Percentiles rank a stretch among this genome's conserved stretches.
These are phyloP conservation scores for Nissolia schottii DNA, from an alignment of 306 rosid genomes.

Conservation along the genomic window DNA sequence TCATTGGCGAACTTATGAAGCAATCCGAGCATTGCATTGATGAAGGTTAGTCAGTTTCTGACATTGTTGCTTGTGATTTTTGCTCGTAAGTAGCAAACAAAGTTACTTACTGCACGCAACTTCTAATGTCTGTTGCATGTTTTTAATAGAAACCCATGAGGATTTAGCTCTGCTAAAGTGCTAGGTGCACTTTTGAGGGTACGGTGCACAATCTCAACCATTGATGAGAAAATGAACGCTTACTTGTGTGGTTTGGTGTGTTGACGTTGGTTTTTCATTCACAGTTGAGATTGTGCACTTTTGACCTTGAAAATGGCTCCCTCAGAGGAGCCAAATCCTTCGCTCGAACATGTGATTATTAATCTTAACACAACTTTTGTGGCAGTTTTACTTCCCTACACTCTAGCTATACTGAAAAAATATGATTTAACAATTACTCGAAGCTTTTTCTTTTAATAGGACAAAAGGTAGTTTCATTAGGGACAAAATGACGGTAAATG, in stretches of 20 bases:
- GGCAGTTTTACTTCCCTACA: background rate
- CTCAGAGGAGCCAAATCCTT: background rate
- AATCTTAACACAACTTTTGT: background rate
- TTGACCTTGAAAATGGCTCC: background rate
- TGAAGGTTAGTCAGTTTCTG: conserved; percentile 55
- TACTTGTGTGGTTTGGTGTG: background rate
- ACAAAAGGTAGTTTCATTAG: background rate
- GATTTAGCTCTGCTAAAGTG: background rate
- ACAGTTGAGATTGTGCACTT: background rate
- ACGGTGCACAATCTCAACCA: background rate
- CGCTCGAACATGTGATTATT: no score
- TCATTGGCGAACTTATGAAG: conserved; percentile 97
- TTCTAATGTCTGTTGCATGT: background rate
- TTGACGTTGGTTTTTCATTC: background rate
- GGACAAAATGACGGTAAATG: background rate
- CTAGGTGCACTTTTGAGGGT: background rate
- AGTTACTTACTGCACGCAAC: background rate
- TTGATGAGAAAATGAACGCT: background rate
- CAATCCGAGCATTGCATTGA: conserved; percentile 88
- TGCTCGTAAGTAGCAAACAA: background rate
- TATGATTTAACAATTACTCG: background rate
- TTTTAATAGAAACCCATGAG: background rate
- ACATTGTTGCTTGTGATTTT: background rate
- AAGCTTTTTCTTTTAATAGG: background rate
- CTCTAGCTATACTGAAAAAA: background rate